Percentiles rank a stretch among this genome's conserved stretches.
Evolutionary conservation across 78 protist genomes (phyloP).

Genomic region (Dictyostelium capitatum): DNA sequence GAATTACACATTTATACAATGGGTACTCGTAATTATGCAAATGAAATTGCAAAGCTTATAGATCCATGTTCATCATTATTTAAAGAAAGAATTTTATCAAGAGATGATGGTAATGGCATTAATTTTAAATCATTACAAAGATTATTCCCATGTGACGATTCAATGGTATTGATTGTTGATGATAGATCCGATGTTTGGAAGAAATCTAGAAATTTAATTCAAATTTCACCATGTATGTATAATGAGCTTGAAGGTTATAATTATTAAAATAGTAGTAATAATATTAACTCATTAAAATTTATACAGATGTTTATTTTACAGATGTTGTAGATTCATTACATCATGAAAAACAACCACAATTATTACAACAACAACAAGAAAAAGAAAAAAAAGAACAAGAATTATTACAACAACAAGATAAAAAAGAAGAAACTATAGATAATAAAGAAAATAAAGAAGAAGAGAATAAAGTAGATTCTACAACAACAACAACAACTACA

Average conservation of each 20-base stretch:
- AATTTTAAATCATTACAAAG: conserved; percentile 54
- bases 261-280: neutral
- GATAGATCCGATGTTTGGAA: conserved; percentile 81
- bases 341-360: conserved; percentile 36
- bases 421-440: neutral
- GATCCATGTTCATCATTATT: conserved; percentile 18
- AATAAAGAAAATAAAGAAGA: neutral
- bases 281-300: neutral
- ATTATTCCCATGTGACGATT: conserved; percentile 79
- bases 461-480: neutral
- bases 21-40: conserved; percentile 80
- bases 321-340: conserved; percentile 24
- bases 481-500: neutral
- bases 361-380: conserved; percentile 20
- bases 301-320: conserved; percentile 23
- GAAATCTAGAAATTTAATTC: conserved; percentile 57
- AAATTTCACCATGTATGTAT: conserved; percentile 61
- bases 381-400: conserved; percentile 24
- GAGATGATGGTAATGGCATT: conserved; percentile 42
- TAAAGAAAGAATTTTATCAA: conserved; percentile 64
- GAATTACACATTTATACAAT: conserved; percentile 81
- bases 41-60: conserved; percentile 52
- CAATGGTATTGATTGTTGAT: conserved; percentile 82
- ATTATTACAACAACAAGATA: neutral
- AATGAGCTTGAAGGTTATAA: neutral